phyloP scores from a whole-genome alignment of 441 rosid species.

The Adansonia rubrostipa region DNA sequence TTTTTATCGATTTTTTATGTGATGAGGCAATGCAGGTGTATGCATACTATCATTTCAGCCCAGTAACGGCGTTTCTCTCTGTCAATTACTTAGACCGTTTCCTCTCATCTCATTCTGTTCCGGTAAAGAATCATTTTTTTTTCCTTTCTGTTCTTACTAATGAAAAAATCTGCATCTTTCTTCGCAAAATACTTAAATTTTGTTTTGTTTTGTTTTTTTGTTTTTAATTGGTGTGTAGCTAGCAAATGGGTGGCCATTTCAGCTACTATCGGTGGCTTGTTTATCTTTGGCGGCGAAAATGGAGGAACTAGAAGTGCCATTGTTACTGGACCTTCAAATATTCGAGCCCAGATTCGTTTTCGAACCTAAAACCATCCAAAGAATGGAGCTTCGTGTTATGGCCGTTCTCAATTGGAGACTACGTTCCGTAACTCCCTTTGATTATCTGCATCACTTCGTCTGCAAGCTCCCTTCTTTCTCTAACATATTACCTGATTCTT shows the following conservation, averaged over 20 bases:
- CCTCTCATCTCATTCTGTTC: conserved; percentile 60
- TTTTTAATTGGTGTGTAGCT: conserved; percentile 30
- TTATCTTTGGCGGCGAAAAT: conserved; percentile 82
- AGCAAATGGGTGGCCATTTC: conserved; percentile 69
- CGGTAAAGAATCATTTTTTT: conserved; percentile 40
- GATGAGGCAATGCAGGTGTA: conserved; percentile 57
- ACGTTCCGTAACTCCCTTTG: conserved; percentile 58
- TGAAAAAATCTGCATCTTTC: conserved; percentile 21
- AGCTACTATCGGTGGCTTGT: conserved; percentile 81
- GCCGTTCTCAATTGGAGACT: conserved; percentile 54
- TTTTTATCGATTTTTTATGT: conserved; percentile 2
- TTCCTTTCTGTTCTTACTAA: not conserved
- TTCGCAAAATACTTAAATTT: conserved; percentile 27
- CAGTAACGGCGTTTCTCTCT: conserved; percentile 60
- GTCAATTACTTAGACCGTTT: conserved; percentile 82
- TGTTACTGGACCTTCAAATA: conserved; percentile 62
- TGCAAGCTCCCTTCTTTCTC: conserved; percentile 38
- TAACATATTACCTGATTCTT: conserved; percentile 11
- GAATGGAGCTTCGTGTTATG: conserved; percentile 64
- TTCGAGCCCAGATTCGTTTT: conserved; percentile 52
- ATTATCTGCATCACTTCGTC: conserved; percentile 50
- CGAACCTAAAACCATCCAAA: conserved; percentile 46
- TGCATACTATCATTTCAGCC: conserved; percentile 58
- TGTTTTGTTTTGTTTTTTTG: not conserved
- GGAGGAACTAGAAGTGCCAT: conserved; percentile 71